Base-by-base conservation (phyloP, 768 basidiomycete genomes). In the Pisolithus albus region DNA sequence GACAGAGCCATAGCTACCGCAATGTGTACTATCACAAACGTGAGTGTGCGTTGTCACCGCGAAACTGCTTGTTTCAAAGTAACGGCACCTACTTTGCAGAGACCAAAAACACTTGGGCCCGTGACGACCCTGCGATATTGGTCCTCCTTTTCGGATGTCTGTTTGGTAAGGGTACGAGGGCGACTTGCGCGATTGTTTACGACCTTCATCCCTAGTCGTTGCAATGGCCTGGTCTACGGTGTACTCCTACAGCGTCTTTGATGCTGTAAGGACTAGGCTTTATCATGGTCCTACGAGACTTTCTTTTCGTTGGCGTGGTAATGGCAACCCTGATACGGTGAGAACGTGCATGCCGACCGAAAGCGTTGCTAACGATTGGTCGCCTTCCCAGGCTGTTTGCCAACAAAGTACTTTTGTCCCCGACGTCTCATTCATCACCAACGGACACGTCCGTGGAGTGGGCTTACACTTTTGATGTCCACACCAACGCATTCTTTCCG, bases 11-110 rank as follows among this genome's bases (percentile, higher is more conserved):
- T 60, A 92, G 89, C 16, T 93, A 96, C 69, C 85, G 92, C 46
- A 95, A 97, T 70, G 94, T 96, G 7, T 98, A 97, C 66, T 96
- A 94, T 64, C 94, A 96, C 71, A 94, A 94, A 71, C 91, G 94
- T 94, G 64, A 62, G 84, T 69, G 21, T 24, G 46, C 30, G 36
- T 48, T 54, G 34, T 26, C 40, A 28, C 0, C 3, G 37, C 38
- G 7, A 16, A 47, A 18, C 18, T 5, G 46, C 38, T 40, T 41
- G 9, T 9, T 16, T 0, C 26, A 3, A 37, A n/a, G 2, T 19
- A 8, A 4, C 30, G 16, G 53, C 30, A n/a, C 42, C 34, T 37
- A 57, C 36, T 44, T 40, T 38, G 56, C 70, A 89, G 92, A 97
- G 75, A 97, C 94, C 18, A 97, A 96, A 76, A 96, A 98, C 66